A percentile compares a stretch with the other conserved stretches of the same genome.
Evolutionary conservation across 2,329 filamentous ascomycete genomes (phyloP).

Genomic region (Xylariales sp.): DNA sequence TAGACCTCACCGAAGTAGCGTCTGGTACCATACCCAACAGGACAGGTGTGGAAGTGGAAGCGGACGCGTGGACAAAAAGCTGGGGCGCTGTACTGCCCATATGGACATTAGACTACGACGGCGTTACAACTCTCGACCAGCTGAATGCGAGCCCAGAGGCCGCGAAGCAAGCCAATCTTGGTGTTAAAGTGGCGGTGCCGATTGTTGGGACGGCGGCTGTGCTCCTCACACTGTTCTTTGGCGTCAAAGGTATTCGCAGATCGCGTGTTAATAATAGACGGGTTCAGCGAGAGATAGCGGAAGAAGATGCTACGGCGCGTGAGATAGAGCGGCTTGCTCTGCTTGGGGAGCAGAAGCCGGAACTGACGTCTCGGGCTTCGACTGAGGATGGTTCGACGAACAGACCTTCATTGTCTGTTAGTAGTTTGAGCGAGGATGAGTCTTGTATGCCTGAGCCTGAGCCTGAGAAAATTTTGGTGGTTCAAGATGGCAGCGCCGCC

Average conservation of each 20-base stretch:
- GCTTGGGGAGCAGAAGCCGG: background rate
- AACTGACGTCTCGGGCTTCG: background rate
- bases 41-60: constrained; percentile 8
- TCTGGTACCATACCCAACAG: constrained; percentile 11
- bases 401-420: background rate
- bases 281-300: constrained; percentile 5
- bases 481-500: background rate
- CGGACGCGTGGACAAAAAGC: constrained; percentile 11
- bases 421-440: background rate
- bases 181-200: constrained; percentile 7
- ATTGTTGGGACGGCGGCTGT: background rate
- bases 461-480: background rate
- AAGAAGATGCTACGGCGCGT: constrained; percentile 14
- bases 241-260: constrained; percentile 1
- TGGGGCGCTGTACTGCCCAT: background rate
- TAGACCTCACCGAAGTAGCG: constrained; percentile 4
- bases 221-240: constrained; percentile 4
- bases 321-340: constrained; percentile 1
- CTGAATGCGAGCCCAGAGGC: background rate
- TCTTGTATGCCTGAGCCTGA: background rate
- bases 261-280: constrained; percentile 5
- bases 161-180: background rate
- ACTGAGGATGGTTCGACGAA: background rate
- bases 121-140: constrained; percentile 11
- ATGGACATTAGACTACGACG: constrained; percentile 9